These are phyloP conservation scores for Diaporthe sp. DNA, from an alignment of 2,329 filamentous ascomycete species.

Conservation along the genomic window DNA sequence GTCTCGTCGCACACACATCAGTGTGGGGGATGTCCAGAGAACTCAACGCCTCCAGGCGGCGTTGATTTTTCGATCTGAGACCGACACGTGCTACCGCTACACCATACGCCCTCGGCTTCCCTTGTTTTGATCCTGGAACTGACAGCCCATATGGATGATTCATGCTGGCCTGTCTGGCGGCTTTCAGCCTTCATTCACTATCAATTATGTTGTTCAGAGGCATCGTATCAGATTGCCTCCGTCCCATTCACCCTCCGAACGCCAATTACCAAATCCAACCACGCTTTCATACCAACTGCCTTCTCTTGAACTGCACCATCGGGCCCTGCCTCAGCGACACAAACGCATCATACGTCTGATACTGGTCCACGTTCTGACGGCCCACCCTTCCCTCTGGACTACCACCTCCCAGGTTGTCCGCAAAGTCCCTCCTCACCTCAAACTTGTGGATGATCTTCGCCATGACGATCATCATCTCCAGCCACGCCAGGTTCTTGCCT, in stretches of 20 bases:
- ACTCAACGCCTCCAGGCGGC: too few species aligned
- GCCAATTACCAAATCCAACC: not conserved
- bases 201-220: not conserved
- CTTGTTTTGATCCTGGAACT: not conserved
- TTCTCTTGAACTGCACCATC: slow-evolving; percentile 34
- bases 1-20: not conserved
- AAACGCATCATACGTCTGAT: slow-evolving; percentile 37
- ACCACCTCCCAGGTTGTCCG: slow-evolving; percentile 25
- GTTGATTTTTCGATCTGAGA: not conserved
- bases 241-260: not conserved
- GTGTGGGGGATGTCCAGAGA: too few species aligned
- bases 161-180: not conserved
- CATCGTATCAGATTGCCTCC: not conserved
- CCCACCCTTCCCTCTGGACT: slow-evolving; percentile 1
- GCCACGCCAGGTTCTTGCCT: slow-evolving; percentile 34
- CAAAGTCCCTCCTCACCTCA: slow-evolving; percentile 21
- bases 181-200: not conserved
- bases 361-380: slow-evolving; percentile 36
- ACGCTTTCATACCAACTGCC: not conserved
- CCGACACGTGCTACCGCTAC: not conserved
- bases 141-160: not conserved
- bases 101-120: not conserved
- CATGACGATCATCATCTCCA: slow-evolving; percentile 34
- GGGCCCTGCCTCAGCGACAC: slow-evolving; percentile 34
- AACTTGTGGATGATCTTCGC: slow-evolving; percentile 33